These are phyloP conservation scores for Cordyceps fumosorosea DNA, from an alignment of 2,329 filamentous ascomycete species.

Conservation along the genomic window DNA sequence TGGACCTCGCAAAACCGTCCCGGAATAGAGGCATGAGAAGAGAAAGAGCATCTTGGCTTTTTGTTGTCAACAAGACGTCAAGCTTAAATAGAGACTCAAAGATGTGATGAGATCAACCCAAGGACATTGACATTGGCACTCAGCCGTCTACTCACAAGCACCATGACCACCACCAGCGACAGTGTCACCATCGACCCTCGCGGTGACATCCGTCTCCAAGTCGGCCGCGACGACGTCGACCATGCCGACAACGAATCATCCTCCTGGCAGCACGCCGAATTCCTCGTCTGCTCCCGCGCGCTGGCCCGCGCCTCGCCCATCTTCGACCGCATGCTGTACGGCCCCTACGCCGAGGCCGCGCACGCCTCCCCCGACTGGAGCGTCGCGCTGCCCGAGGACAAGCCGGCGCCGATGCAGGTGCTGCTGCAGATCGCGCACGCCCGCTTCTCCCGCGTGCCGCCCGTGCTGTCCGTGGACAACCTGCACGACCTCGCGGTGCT, in stretches of 20 bases:
- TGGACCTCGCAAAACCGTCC: background rate
- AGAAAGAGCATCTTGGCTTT: background rate
- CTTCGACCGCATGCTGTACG: background rate
- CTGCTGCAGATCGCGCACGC: background rate
- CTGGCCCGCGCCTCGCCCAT: background rate
- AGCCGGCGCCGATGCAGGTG: background rate
- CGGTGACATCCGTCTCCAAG: background rate
- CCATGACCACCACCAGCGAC: background rate
- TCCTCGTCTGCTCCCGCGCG: background rate
- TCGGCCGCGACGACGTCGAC: background rate
- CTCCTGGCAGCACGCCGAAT: background rate
- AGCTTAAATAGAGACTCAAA: background rate
- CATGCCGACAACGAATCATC: background rate
- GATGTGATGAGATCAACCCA: no score
- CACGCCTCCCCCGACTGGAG: background rate
- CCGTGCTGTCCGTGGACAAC: conserved; percentile 16
- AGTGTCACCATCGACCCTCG: background rate
- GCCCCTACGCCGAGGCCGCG: background rate
- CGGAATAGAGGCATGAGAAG: background rate
- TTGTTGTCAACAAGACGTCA: background rate
- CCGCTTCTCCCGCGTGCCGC: conserved; percentile 14
- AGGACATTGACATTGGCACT: background rate
- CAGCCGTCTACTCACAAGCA: background rate
- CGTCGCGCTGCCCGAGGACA: background rate
- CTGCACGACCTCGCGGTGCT: conserved; percentile 23